These are phyloP conservation scores for Echites panduratus DNA, from an alignment of 257 asterid genomes.

Conservation along the genomic window DNA sequence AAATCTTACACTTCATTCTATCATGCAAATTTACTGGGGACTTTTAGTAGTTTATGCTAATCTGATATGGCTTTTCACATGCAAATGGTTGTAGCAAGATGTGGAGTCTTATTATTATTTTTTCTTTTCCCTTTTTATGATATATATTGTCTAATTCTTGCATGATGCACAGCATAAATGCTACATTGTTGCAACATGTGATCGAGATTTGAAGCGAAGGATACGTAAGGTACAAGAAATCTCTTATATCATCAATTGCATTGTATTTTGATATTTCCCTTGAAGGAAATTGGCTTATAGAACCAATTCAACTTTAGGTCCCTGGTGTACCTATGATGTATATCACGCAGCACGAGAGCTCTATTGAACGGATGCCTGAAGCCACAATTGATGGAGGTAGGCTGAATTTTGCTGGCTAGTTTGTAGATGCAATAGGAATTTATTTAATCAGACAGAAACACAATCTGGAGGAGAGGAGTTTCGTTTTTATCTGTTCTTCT, in stretches of 20 bases:
- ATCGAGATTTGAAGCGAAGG: conserved; percentile 94
- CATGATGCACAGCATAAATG: conserved; percentile 78
- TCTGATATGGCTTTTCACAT: no score
- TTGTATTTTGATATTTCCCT: neutral
- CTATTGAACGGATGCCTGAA: conserved; percentile 89
- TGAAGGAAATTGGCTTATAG: conserved; percentile 7
- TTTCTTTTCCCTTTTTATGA: no score
- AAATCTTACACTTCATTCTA: no score
- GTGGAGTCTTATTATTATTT: no score
- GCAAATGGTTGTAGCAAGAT: no score
- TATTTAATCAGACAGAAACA: neutral
- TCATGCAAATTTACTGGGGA: no score
- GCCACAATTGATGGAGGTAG: conserved; percentile 96
- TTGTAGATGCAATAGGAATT: neutral
- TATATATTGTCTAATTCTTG: neutral
- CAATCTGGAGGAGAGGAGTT: neutral
- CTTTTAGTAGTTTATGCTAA: no score
- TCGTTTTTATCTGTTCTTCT: neutral
- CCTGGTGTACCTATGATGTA: conserved; percentile 99
- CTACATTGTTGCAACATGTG: conserved; percentile 96
- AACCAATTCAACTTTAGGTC: conserved; percentile 36
- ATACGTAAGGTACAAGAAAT: conserved; percentile 64
- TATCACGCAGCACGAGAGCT: conserved; percentile 63
- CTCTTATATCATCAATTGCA: neutral
- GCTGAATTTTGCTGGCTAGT: neutral